Conservation (phyloP, 495 filamentous ascomycete species). For the Geoglossum glabrum region DNA sequence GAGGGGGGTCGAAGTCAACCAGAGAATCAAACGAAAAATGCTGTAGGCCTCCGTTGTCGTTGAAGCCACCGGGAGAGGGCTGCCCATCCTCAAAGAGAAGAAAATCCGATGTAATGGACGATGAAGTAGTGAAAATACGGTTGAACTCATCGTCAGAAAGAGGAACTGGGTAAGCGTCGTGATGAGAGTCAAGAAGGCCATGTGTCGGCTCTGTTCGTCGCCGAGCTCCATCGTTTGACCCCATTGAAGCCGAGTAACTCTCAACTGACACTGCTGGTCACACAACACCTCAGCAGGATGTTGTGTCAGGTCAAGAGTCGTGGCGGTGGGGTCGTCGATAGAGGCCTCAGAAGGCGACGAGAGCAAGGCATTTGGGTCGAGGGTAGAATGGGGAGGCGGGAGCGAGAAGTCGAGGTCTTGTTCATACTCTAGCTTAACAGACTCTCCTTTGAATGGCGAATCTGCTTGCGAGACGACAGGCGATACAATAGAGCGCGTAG, state of each 20-base stretch:
- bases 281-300: constrained; percentile 99
- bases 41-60: constrained; percentile 34
- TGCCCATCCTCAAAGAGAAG: constrained; percentile 58
- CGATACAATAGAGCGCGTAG: constrained; percentile 22
- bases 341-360: constrained; percentile 27
- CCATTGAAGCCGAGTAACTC: constrained; percentile 19
- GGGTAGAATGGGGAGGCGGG: constrained; percentile 11
- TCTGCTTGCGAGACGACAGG: constrained; percentile 21
- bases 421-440: constrained; percentile 34
- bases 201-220: constrained; percentile 29
- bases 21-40: constrained; percentile 67
- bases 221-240: constrained; percentile 31
- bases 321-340: constrained; percentile 30
- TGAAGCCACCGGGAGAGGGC: constrained; percentile 39
- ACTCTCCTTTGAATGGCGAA: not conserved
- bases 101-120: constrained; percentile 49
- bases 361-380: constrained; percentile 12
- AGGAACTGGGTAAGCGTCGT: constrained; percentile 26
- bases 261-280: constrained; percentile 99
- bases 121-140: constrained; percentile 46
- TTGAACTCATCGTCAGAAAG: constrained; percentile 45
- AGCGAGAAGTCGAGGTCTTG: constrained; percentile 29
- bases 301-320: constrained; percentile 89
- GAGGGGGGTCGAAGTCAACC: constrained; percentile 57
- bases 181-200: not conserved